Conservation (phyloP, 2,329 filamentous ascomycete genomes). For the Curvularia eragrostidis region DNA sequence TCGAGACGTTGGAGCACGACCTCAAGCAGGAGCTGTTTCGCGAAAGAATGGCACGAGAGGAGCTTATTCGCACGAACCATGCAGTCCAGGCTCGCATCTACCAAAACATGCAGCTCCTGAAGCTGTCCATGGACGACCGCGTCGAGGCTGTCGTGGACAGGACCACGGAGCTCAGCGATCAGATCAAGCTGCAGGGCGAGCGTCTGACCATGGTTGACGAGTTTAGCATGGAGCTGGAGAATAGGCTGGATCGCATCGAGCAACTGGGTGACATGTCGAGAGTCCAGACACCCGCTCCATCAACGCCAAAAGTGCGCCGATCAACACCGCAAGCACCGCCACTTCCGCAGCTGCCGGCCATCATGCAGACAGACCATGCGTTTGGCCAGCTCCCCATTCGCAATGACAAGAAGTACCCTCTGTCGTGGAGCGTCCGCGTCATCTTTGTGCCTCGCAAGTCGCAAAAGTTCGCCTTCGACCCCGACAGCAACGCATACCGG, state of each 20-base stretch:
- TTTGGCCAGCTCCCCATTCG: constrained; percentile 47
- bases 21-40: constrained; percentile 48
- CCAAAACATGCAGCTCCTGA: constrained; percentile 48
- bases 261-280: constrained; percentile 31
- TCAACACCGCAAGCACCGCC: constrained; percentile 36
- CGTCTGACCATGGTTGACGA: constrained; percentile 50
- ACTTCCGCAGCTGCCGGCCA: constrained; percentile 37
- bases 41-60: constrained; percentile 44
- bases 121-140: constrained; percentile 50
- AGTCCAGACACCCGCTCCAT: constrained; percentile 39
- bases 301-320: constrained; percentile 35
- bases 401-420: constrained; percentile 47
- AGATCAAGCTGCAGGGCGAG: constrained; percentile 47
- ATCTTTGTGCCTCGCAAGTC: constrained; percentile 49
- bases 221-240: constrained; percentile 50
- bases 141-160: constrained; percentile 52
- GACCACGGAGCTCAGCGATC: constrained; percentile 48
- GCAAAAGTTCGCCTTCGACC: constrained; percentile 49
- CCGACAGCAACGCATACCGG: constrained; percentile 48
- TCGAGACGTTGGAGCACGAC: constrained; percentile 45
- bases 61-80: constrained; percentile 44
- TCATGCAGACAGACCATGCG: constrained; percentile 39
- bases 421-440: constrained; percentile 48
- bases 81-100: constrained; percentile 47
- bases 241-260: constrained; percentile 48